These are phyloP conservation scores for Viola pubescens DNA, from an alignment of 441 rosid species.

Conservation along the genomic window DNA sequence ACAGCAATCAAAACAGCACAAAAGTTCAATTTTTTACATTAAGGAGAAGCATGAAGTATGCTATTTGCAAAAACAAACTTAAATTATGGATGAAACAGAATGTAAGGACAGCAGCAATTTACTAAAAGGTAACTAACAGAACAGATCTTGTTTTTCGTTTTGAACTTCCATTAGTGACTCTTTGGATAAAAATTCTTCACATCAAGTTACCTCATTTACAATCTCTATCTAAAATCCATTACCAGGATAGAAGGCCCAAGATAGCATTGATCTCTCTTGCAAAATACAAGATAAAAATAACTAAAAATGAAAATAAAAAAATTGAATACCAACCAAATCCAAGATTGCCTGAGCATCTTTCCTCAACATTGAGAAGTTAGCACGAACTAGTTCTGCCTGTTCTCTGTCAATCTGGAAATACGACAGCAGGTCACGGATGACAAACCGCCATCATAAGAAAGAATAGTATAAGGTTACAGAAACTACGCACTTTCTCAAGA, in stretches of 20 bases:
- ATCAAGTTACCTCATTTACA: neutral
- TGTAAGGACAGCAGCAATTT: too few relatives aligned
- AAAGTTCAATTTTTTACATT: neutral
- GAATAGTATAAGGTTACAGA: constrained; percentile 13
- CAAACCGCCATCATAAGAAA: constrained; percentile 11
- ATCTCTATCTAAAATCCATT: neutral
- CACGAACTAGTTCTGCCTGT: constrained; percentile 78
- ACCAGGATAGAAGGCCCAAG: neutral
- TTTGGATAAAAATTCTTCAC: too few relatives aligned
- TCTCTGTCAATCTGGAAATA: constrained; percentile 74
- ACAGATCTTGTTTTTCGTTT: too few relatives aligned
- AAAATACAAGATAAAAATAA: too few relatives aligned
- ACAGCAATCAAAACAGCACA: neutral
- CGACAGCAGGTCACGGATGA: constrained; percentile 12
- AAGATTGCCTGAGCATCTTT: constrained; percentile 88
- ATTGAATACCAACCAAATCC: constrained; percentile 58
- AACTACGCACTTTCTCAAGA: constrained; percentile 54
- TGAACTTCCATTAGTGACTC: too few relatives aligned
- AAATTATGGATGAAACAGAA: too few relatives aligned
- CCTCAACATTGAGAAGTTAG: constrained; percentile 73
- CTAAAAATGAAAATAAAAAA: neutral
- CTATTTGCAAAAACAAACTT: too few relatives aligned
- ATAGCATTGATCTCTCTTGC: too few relatives aligned
- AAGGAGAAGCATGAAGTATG: neutral
- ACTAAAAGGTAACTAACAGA: too few relatives aligned